Percentiles rank a stretch among this genome's conserved stretches.
These are phyloP conservation scores for Wickerhamiella sergipiensis DNA, from an alignment of 805 yeast genomes.

Conservation along the genomic window DNA sequence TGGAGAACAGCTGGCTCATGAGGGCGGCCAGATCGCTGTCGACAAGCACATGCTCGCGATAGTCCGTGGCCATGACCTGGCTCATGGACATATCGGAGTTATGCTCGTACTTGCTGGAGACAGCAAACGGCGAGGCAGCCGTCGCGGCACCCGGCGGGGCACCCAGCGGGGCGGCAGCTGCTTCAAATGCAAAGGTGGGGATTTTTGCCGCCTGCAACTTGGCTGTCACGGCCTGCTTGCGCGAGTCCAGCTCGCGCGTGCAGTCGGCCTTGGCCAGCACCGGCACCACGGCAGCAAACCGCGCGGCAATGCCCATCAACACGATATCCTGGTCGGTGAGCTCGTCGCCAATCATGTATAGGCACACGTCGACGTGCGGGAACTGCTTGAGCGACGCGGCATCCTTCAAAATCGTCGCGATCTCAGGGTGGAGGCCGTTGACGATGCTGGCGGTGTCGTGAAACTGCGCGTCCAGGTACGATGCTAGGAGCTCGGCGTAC, in stretches of 20 bases:
- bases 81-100: slow-evolving; percentile 13
- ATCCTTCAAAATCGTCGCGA: slow-evolving; percentile 3
- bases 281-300: slow-evolving; percentile 7
- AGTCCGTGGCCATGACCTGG: slow-evolving; percentile 10
- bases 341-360: slow-evolving; percentile 5
- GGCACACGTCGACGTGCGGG: slow-evolving; percentile 8
- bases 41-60: slow-evolving; percentile 7
- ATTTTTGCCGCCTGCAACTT: not conserved
- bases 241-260: slow-evolving; percentile 2
- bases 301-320: slow-evolving; percentile 1
- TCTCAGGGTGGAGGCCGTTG: slow-evolving; percentile 9
- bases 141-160: too few species aligned
- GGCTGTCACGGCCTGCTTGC: not conserved
- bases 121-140: slow-evolving; percentile 1
- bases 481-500: not conserved
- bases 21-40: slow-evolving; percentile 8
- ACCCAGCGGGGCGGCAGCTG: not conserved
- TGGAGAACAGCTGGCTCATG: not conserved
- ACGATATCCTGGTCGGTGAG: slow-evolving; percentile 3
- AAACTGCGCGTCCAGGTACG: slow-evolving; percentile 3
- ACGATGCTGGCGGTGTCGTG: slow-evolving; percentile 10
- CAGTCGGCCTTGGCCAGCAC: slow-evolving; percentile 5
- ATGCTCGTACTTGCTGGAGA: slow-evolving; percentile 4
- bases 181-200: not conserved
- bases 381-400: slow-evolving; percentile 6